Evolutionary conservation across 2,329 filamentous ascomycete species (phyloP).

Genomic region (Rosellinia necatrix): DNA sequence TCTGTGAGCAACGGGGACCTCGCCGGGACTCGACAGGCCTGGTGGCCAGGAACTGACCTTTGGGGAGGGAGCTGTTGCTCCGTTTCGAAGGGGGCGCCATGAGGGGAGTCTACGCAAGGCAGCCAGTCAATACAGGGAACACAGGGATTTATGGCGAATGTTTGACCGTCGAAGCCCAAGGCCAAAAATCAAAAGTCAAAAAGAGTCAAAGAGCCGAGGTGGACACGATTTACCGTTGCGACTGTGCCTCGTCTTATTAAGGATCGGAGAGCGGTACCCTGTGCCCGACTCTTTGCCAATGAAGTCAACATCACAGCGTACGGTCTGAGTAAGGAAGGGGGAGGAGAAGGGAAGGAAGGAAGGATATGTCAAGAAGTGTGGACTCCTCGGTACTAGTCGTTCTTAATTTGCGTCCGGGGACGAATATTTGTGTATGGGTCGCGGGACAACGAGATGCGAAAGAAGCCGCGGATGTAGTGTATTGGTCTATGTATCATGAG

Average conservation of each 20-base stretch:
- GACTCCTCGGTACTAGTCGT: conserved; percentile 10
- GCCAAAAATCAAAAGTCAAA: no score
- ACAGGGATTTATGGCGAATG: no score
- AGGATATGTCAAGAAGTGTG: conserved; percentile 18
- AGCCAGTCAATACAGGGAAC: conserved; percentile 26
- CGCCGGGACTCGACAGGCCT: conserved; percentile 7
- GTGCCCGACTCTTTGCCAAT: conserved; percentile 42
- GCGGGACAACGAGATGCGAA: conserved; percentile 6
- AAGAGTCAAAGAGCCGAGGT: neutral
- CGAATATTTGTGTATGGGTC: conserved; percentile 11
- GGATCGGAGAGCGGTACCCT: conserved; percentile 41
- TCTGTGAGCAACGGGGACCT: conserved; percentile 4
- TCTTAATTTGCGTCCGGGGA: conserved; percentile 10
- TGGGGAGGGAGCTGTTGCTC: conserved; percentile 62
- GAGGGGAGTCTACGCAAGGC: conserved; percentile 39
- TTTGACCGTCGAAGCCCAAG: no score
- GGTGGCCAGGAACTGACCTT: conserved; percentile 45
- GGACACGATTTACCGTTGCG: conserved; percentile 31
- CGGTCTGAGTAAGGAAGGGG: conserved; percentile 14
- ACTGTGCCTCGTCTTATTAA: conserved; percentile 33
- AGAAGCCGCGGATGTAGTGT: conserved; percentile 14
- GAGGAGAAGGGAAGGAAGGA: conserved; percentile 18
- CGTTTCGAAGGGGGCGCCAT: conserved; percentile 60
- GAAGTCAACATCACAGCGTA: conserved; percentile 41
- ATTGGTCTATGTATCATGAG: neutral